Evolutionary conservation across 257 asterid genomes (phyloP).

Genomic region (Solanum tarapatanum): DNA sequence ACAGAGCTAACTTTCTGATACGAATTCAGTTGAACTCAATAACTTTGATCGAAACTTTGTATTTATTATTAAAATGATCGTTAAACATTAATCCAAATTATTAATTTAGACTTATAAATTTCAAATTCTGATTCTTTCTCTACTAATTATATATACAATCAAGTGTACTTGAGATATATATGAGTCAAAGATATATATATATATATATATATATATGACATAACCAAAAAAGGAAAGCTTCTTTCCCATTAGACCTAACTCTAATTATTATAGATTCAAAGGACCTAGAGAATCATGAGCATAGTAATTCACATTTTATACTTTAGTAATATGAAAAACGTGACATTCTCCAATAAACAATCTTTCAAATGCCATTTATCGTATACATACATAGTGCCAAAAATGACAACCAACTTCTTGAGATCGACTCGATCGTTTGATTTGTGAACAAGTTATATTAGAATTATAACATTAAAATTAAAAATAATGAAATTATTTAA

Average conservation of each 20-base stretch:
- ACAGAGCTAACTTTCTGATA: not conserved
- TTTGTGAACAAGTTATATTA: not conserved
- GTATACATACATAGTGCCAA: not conserved
- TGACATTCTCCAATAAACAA: not conserved
- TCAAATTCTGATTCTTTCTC: fast-evolving
- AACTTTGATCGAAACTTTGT: fast-evolving
- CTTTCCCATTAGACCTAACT: not conserved
- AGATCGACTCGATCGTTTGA: not conserved
- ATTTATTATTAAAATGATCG: not conserved
- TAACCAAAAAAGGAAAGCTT: not conserved
- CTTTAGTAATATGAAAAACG: not conserved
- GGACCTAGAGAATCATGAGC: not conserved
- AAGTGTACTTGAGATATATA: not conserved
- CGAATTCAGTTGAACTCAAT: not conserved
- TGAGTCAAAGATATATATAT: not conserved
- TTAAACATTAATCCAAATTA: not conserved
- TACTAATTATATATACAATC: not conserved
- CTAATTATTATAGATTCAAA: not conserved
- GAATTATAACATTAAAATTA: not conserved
- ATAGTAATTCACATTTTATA: not conserved
- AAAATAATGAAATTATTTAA: not conserved
- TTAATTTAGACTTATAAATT: not conserved
- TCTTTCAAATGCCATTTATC: not conserved
- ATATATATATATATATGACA: not conserved
- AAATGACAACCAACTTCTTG: not conserved